Evolutionary conservation across 306 rosid species (phyloP).

Genomic region (Castanea crenata): DNA sequence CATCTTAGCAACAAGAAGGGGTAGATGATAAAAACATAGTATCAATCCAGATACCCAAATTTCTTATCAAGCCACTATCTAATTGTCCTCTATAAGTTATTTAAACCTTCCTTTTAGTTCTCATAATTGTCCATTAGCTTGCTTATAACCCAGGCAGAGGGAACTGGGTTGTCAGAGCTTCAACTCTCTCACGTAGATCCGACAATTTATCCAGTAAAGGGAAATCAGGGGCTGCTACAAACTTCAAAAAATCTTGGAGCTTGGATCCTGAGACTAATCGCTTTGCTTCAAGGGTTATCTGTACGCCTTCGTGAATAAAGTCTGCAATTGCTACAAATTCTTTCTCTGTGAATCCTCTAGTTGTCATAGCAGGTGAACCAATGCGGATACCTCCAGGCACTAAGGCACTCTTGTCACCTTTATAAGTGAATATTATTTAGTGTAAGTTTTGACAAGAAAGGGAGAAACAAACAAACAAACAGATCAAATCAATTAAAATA

Average conservation of each 20-base stretch:
- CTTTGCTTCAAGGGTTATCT: constrained; percentile 67
- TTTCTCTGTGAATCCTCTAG: constrained; percentile 78
- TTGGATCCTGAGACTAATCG: constrained; percentile 58
- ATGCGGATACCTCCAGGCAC: constrained; percentile 97
- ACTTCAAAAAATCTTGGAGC: constrained; percentile 79
- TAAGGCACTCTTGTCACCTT: constrained; percentile 88
- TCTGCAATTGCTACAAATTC: constrained; percentile 71
- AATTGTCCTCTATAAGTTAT: background rate
- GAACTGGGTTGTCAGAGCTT: constrained; percentile 71
- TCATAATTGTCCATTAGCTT: background rate
- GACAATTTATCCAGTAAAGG: constrained; percentile 45
- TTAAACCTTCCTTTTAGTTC: background rate
- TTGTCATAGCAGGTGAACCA: constrained; percentile 97
- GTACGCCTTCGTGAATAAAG: constrained; percentile 84
- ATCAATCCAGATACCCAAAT: background rate
- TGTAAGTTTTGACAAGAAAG: constrained; percentile 3
- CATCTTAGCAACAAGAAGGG: background rate
- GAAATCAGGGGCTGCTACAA: constrained; percentile 61
- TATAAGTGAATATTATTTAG: constrained; percentile 12
- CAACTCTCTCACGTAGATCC: constrained; percentile 67
- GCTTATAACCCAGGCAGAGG: constrained; percentile 80
- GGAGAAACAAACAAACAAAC: constrained; percentile 1
- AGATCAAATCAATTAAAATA: background rate
- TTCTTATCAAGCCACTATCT: background rate
- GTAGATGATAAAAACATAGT: background rate